phyloP scores from a whole-genome alignment of 179 eudicot genomes.

The Gypsophila paniculata region DNA sequence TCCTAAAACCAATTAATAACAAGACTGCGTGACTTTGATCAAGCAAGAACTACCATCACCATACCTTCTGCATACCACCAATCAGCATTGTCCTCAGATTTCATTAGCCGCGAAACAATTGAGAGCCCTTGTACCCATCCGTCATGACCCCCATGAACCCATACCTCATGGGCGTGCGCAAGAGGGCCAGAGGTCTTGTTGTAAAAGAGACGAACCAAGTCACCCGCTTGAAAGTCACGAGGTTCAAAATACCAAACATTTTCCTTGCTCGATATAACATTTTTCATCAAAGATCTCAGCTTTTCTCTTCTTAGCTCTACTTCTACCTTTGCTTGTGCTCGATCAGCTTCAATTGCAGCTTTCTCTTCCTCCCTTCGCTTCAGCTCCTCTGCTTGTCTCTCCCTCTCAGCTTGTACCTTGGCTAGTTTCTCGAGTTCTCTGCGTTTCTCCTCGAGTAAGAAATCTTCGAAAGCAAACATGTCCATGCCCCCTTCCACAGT shows the following conservation, averaged over 20 bases:
- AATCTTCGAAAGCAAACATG: constrained; percentile 66
- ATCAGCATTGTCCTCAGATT: constrained; percentile 54
- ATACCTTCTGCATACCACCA: constrained; percentile 98
- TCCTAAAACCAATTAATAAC: background rate
- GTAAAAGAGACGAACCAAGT: constrained; percentile 62
- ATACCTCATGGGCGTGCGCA: constrained; percentile 61
- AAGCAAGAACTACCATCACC: constrained; percentile 15
- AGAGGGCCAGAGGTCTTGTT: constrained; percentile 81
- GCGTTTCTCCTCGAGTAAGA: constrained; percentile 87
- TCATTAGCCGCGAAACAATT: constrained; percentile 56
- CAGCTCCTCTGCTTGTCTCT: constrained; percentile 73
- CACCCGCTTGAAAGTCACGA: constrained; percentile 54
- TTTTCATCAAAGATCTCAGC: constrained; percentile 44
- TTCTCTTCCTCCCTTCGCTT: constrained; percentile 65
- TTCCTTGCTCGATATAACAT: constrained; percentile 41
- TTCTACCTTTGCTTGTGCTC: constrained; percentile 71
- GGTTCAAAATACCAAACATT: constrained; percentile 75
- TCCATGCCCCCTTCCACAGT: constrained; percentile 75
- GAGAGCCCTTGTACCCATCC: constrained; percentile 78
- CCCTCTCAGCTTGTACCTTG: constrained; percentile 68
- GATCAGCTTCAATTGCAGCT: constrained; percentile 79
- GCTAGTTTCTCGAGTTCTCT: constrained; percentile 72
- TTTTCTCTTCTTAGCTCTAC: constrained; percentile 46
- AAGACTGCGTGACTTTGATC: background rate
- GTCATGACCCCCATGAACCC: constrained; percentile 94